These are phyloP conservation scores for Fusarium euwallaceae DNA, from an alignment of 2,329 filamentous ascomycete species.

Conservation along the genomic window DNA sequence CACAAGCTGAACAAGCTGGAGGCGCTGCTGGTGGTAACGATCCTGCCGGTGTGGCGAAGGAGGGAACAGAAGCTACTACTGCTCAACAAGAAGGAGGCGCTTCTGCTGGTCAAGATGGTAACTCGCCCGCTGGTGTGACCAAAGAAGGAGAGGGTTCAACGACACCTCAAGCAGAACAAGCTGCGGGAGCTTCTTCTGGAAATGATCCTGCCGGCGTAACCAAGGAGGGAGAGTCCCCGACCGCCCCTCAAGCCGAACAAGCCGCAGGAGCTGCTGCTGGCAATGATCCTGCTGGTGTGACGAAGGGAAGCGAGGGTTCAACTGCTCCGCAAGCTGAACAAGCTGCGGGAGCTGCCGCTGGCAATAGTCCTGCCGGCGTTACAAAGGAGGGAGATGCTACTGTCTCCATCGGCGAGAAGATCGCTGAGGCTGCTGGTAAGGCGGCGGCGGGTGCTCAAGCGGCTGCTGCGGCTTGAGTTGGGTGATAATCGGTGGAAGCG, in stretches of 20 bases:
- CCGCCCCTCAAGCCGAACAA: not conserved
- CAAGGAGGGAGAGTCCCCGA: not conserved
- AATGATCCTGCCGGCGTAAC: not conserved
- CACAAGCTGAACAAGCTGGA: not conserved
- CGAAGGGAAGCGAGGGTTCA: not conserved
- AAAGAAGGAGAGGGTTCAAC: not conserved
- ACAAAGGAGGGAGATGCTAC: not conserved
- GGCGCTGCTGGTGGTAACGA: not conserved
- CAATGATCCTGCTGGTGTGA: not conserved
- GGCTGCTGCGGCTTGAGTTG: not conserved
- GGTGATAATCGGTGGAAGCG: not conserved
- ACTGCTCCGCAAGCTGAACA: not conserved
- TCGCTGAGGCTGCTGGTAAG: not conserved
- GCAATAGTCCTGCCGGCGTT: not conserved
- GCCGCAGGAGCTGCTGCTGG: not conserved
- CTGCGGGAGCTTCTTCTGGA: not conserved
- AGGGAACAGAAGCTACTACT: not conserved
- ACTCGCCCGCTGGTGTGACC: not conserved
- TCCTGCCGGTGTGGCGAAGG: not conserved
- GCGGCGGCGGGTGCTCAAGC: not conserved
- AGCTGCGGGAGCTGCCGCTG: not conserved
- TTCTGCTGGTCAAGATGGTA: not conserved
- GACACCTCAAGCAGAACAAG: not conserved
- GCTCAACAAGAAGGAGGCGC: not conserved
- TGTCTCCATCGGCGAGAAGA: not conserved